Base-by-base conservation (phyloP, 768 basidiomycete species). In the Austroboletus eburneus region DNA sequence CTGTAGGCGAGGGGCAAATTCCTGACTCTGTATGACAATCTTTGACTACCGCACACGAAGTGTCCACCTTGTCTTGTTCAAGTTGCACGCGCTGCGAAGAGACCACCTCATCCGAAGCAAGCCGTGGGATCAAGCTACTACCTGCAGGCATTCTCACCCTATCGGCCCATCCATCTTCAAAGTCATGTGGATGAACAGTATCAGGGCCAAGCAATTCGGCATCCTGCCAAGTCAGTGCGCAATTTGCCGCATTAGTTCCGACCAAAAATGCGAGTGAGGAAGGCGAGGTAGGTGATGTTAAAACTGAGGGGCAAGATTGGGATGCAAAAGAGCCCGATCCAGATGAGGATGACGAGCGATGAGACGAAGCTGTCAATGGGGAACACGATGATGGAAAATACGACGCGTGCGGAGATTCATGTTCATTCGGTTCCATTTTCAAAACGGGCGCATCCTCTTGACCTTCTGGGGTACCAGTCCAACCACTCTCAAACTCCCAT, bases 201-300 rank as follows among this genome's bases (percentile, higher is more conserved):
- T 75, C 73, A 1, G 74, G 73, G 9, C 73, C 73, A 21, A 75
- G 65, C 2, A 75, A 49, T 39, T 77, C 74, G 6, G 66, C 72
- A 41, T 74, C 73, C 34, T 69, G 64, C 72, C 75, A 74, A 30
- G 64, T 49, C 33, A 68, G 37, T 38, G 67, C 62, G 45, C 62
- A 59, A 35, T 57, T 36, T 40, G 37, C 48, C 17, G 18, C 40
- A n/a, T 46, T 14, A 13, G 25, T 51, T 39, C 46, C 50, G 33
- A 18, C 30, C 25, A 51, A 48, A 14, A 46, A 34, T 4, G 55
- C 52, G 33, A 55, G 36, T n/a, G 46, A 22, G 29, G 43, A 49
- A 17, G 46, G 41, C 24, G 49, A 51, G 9, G 38, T 5, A 8
- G 55, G 45, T 9, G 39, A 20, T 30, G 51, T n/a, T 17, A 52